phyloP scores from a whole-genome alignment of 2,329 filamentous ascomycete genomes.

The Penicillium glabrum region DNA sequence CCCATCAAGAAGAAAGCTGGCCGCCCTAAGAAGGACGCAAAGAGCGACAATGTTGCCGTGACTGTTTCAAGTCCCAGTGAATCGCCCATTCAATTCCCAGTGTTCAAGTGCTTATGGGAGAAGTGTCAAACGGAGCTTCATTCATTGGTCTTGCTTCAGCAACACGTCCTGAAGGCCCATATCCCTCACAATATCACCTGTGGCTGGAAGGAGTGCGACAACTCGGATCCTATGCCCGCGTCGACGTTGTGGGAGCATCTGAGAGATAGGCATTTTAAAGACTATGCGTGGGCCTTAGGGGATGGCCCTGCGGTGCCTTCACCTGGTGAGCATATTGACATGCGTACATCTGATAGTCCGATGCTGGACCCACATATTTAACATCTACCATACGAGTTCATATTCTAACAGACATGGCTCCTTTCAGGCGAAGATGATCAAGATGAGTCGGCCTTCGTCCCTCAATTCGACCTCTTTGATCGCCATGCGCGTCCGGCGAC shows the following conservation, averaged over 20 bases:
- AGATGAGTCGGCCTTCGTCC: background rate
- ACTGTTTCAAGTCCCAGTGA: slow-evolving; percentile 3
- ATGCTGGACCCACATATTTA: slow-evolving; percentile 9
- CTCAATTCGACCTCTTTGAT: background rate
- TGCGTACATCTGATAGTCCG: slow-evolving; percentile 20
- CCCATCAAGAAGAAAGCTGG: slow-evolving; percentile 10
- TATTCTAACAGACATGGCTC: slow-evolving; percentile 1
- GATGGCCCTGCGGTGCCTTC: slow-evolving; percentile 58
- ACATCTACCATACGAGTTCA: background rate
- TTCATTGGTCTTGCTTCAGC: slow-evolving; percentile 60
- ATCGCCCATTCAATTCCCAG: slow-evolving; percentile 26
- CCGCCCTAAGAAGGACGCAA: slow-evolving; percentile 18
- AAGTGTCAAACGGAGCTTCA: slow-evolving; percentile 60
- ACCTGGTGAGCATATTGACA: slow-evolving; percentile 53
- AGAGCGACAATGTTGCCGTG: slow-evolving; percentile 20
- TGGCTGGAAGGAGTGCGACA: slow-evolving; percentile 25
- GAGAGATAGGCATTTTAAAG: slow-evolving; percentile 51
- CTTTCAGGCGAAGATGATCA: background rate
- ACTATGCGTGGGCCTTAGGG: slow-evolving; percentile 58
- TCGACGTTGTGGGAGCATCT: slow-evolving; percentile 53
- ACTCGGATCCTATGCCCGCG: slow-evolving; percentile 21
- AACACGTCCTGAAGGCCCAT: slow-evolving; percentile 60
- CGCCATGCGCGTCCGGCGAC: slow-evolving; percentile 25
- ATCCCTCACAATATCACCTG: slow-evolving; percentile 30
- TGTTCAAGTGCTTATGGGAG: slow-evolving; percentile 61